A percentile compares a stretch with the other conserved stretches of the same genome.
phyloP scores from a whole-genome alignment of 2,329 filamentous ascomycete genomes.

The Monascus ruber region DNA sequence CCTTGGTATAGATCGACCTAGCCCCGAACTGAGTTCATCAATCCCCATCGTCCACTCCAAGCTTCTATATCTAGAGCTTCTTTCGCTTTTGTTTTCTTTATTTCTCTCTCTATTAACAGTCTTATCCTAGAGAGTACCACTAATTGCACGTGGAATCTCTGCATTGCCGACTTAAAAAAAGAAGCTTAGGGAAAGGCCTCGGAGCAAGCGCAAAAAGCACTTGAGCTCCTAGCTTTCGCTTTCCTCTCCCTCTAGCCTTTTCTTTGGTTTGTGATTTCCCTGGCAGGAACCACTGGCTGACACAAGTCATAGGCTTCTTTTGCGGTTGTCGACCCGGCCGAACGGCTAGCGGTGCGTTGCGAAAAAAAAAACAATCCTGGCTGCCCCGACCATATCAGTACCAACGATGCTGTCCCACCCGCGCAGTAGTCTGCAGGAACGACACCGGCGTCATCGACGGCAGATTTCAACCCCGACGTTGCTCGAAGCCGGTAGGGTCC shows the following conservation, averaged over 20 bases:
- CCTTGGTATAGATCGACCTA: constrained; percentile 23
- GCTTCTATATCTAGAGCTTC: background rate
- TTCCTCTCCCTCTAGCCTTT: background rate
- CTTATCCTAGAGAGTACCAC: too few species aligned
- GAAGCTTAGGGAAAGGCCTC: too few species aligned
- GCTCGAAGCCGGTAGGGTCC: constrained; percentile 64
- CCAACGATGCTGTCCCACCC: constrained; percentile 68
- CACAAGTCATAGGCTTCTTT: constrained; percentile 44
- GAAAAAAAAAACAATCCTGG: constrained; percentile 5
- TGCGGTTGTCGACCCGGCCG: constrained; percentile 34
- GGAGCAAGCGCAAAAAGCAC: too few species aligned
- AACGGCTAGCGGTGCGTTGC: constrained; percentile 61
- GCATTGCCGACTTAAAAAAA: too few species aligned
- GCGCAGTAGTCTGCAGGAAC: constrained; percentile 59
- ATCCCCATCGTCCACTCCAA: constrained; percentile 7
- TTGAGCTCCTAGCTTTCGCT: too few species aligned
- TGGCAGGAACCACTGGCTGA: constrained; percentile 35
- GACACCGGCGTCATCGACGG: constrained; percentile 67
- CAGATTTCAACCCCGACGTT: constrained; percentile 75
- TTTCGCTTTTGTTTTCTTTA: background rate
- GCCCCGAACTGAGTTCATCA: constrained; percentile 7
- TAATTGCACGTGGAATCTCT: too few species aligned
- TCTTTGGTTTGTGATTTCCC: constrained; percentile 15
- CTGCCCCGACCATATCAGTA: constrained; percentile 10
- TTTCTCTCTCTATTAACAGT: too few species aligned